A percentile compares a stretch with the other conserved stretches of the same genome.
Evolutionary conservation across 768 basidiomycete species (phyloP).

Genomic region (Macrolepiota dolichaula): DNA sequence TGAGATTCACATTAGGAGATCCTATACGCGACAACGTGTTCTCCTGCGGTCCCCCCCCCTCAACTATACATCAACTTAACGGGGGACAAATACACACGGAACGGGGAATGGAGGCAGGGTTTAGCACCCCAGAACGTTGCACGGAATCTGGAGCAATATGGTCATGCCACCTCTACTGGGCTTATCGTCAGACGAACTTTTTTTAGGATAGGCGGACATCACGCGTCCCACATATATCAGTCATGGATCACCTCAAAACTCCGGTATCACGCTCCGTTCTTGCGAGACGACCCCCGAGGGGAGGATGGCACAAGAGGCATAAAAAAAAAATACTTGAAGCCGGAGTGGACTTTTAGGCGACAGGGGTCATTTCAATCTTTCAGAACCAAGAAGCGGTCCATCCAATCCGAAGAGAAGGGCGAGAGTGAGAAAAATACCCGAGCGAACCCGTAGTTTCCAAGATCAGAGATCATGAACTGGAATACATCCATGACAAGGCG

Average conservation of each 20-base stretch:
- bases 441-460: not conserved
- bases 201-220: not conserved
- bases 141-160: not conserved
- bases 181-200: not conserved
- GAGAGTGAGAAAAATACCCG: not conserved
- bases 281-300: not conserved
- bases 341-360: not conserved
- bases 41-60: not conserved
- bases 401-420: not conserved
- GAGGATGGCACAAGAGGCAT: not conserved
- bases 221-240: not conserved
- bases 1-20: not conserved
- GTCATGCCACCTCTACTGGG: constrained; percentile 4
- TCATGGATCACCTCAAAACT: constrained; percentile 1
- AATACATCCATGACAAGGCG: not conserved
- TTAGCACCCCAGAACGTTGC: constrained; percentile 11
- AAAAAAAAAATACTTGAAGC: not conserved
- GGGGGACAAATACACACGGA: not conserved
- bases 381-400: not conserved
- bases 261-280: not conserved
- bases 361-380: not conserved
- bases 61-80: not conserved
- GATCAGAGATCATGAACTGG: not conserved
- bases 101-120: not conserved
- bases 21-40: not conserved